Base-by-base conservation (phyloP, 129 eudicot species). In the Scalesia atractyloides region DNA sequence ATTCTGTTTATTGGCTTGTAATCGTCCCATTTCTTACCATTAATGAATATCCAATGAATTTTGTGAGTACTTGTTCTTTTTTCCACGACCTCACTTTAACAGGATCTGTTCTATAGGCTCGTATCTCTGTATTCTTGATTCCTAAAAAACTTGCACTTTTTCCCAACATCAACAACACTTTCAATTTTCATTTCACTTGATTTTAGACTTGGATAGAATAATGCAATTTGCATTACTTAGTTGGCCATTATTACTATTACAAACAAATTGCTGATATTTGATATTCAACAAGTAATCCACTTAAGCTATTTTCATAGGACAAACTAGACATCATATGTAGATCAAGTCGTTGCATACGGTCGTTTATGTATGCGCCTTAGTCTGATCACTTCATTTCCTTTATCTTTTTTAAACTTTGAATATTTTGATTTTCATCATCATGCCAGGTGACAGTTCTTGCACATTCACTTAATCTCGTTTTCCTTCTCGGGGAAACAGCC, bases 401-500 rank as follows among this genome's bases (percentile, higher is more conserved):
- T 54, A 13, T 74, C 22, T 74, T 46, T 49, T 48, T 63, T 74
- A 7, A 50, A 64, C 51, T 50, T 64, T 74, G 9, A 50, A 64
- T 15, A 9, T 61, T 14, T 50, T 39, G n/a, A 17, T 37, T 63
- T 81, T 17, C 49, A 0, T 68, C 66, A 69, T 74, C 74, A 12
- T 77, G 54, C 17, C 89, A 91, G 97, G 59, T 88, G 76, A 91
- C 96, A 59, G 82, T 88, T 53, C 63, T 82, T 47, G 80, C 91
- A 71, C 97, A 91, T 82, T 86, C 97, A 15, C 81, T 89, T 9
- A 91, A 88, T 75, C 87, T 78, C 22, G 70, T 88, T 73, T 59
- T 82, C 78, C 88, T 91, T 37, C 87, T 91, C 34, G 96, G 93
- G 49, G 97, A 91, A 49, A 81, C 97, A 66, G 89, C 88, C 82